phyloP scores from a whole-genome alignment of 805 yeast genomes.

The Alloascoidea hylecoeti region DNA sequence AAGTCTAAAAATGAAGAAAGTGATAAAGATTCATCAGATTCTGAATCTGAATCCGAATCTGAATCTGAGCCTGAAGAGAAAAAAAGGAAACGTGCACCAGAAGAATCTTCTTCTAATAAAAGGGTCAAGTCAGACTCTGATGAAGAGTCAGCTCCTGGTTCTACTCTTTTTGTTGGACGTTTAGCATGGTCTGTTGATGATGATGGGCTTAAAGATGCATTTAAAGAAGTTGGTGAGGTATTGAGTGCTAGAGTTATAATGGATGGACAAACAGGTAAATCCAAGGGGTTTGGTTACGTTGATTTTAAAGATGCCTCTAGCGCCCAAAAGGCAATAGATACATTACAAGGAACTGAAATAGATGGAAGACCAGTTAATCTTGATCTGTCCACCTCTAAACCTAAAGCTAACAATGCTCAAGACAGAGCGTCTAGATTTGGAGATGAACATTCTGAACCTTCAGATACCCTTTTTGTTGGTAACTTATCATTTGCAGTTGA shows the following conservation, averaged over 20 bases:
- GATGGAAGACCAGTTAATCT: slow-evolving; percentile 83
- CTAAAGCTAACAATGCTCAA: slow-evolving; percentile 31
- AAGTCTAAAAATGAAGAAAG: too few relatives aligned
- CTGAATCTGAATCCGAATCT: slow-evolving; percentile 13
- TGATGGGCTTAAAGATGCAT: slow-evolving; percentile 62
- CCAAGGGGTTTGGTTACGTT: slow-evolving; percentile 93
- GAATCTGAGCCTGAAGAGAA: slow-evolving; percentile 9
- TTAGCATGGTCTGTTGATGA: slow-evolving; percentile 80
- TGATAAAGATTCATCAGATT: slow-evolving; percentile 7
- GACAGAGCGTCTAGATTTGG: slow-evolving; percentile 76
- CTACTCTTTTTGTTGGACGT: slow-evolving; percentile 79
- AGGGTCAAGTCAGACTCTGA: slow-evolving; percentile 12
- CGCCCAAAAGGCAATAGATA: slow-evolving; percentile 67
- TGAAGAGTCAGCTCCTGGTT: slow-evolving; percentile 44
- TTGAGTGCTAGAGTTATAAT: slow-evolving; percentile 81
- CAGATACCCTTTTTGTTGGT: slow-evolving; percentile 78
- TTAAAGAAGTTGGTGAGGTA: slow-evolving; percentile 49
- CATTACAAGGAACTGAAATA: slow-evolving; percentile 72
- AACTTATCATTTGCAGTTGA: slow-evolving; percentile 71
- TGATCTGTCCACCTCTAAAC: slow-evolving; percentile 71
- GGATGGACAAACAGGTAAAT: slow-evolving; percentile 85
- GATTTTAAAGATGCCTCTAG: slow-evolving; percentile 56
- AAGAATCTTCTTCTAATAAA: slow-evolving; percentile 28
- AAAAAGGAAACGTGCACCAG: slow-evolving; percentile 2
- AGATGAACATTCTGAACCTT: slow-evolving; percentile 69